Base-by-base conservation (phyloP, 352 stramenopile genomes). In the Globisporangium echinulatum region DNA sequence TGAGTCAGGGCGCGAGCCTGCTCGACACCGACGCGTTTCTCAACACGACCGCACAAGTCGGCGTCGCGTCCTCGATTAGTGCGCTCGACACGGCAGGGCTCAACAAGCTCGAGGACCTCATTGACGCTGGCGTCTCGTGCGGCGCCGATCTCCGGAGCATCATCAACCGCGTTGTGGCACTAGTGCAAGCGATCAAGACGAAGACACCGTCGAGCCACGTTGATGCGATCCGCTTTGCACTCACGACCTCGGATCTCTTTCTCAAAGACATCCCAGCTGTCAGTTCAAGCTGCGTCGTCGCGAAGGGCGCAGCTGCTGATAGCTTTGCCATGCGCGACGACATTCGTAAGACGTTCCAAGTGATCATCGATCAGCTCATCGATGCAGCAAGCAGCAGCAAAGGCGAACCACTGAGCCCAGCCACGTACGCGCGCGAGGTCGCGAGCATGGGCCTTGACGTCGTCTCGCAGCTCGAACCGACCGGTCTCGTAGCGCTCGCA, bases 341-440 rank as follows among this genome's bases (percentile, higher is more conserved):
- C 11, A 69, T 88, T 46, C 63, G 77, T 11, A 84, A 82, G 49
- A 82, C 72, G 1, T 61, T 87, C 13, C 67, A 79, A 11, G 72
- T 78, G 13, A 80, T 88, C 46, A 68, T 88, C 5, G 76, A 88
- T 39, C 68, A 79, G 50, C 58, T 88, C 11, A 79, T 85, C 39
- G 67, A 68, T 39, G 70, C 64, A 33, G 72, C 70, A 0, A 56
- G 54, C 5, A 59, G 68, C 40, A 56, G 49, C 39, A 65, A 49
- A 14, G 76, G 74, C 10, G 76, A 73, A 7, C 53, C 67, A 2
- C 55, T 80, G 0, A 69, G 64, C 1, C 68, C 63, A 7, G 77
- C 59, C 0, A 72, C 85, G 13, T 76, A 78, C 57, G 72, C 69
- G 38, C 54, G 71, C 50, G 59, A 64, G 25, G 71, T 84, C 59